These are phyloP conservation scores for Aspergillus aculeatus DNA, from an alignment of 2,329 filamentous ascomycete species.

Conservation along the genomic window DNA sequence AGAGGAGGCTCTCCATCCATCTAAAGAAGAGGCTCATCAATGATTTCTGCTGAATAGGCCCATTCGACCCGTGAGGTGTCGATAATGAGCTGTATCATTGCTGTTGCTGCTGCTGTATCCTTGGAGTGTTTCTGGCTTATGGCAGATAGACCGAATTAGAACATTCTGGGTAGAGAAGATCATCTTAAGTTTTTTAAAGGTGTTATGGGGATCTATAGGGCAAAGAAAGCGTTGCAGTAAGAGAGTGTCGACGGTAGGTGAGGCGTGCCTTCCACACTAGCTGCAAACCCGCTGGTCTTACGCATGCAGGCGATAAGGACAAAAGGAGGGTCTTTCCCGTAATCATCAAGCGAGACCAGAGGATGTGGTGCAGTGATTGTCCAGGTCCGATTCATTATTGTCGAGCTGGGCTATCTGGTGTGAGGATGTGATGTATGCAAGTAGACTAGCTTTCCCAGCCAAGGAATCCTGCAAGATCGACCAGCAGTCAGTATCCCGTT, in stretches of 20 bases:
- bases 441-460: background rate
- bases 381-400: background rate
- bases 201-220: too few species aligned
- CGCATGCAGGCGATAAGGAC: background rate
- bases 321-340: too few species aligned
- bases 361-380: background rate
- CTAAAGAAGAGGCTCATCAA: slow-evolving; percentile 12
- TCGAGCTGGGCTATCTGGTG: background rate
- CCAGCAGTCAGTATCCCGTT: background rate
- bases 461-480: background rate
- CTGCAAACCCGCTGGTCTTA: too few species aligned
- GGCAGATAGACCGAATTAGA: background rate
- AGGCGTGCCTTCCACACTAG: too few species aligned
- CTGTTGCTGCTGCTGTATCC: background rate
- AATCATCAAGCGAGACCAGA: background rate
- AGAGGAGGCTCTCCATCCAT: slow-evolving; percentile 23
- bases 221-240: too few species aligned
- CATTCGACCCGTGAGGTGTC: background rate
- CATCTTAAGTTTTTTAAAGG: too few species aligned
- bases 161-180: too few species aligned
- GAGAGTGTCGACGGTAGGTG: too few species aligned
- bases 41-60: slow-evolving; percentile 1
- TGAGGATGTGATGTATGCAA: background rate
- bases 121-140: too few species aligned
- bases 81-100: too few species aligned